Percentiles rank a stretch among this genome's conserved stretches.
Conservation (phyloP, 768 basidiomycete species). For the Auriscalpium vulgare region DNA sequence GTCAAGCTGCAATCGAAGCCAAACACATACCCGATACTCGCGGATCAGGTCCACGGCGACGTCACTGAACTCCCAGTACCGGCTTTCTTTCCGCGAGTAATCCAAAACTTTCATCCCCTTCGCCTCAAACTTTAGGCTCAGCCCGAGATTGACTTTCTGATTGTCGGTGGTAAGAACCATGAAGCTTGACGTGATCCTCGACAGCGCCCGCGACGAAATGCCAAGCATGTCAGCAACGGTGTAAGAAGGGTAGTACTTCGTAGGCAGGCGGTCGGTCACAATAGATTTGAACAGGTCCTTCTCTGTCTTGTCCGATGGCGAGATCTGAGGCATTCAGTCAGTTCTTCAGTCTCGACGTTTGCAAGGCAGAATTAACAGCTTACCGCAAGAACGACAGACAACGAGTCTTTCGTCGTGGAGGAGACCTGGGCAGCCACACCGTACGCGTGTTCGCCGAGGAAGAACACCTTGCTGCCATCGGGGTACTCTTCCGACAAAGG, state of each 20-base stretch:
- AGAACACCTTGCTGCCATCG: conserved; percentile 85
- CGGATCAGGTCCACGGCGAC: conserved; percentile 73
- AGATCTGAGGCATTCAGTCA: conserved; percentile 48
- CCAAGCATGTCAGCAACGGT: conserved; percentile 65
- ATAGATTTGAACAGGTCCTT: conserved; percentile 69
- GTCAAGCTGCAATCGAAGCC: neutral
- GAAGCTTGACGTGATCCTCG: conserved; percentile 89
- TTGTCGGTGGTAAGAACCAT: conserved; percentile 75
- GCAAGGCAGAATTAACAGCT: conserved; percentile 9
- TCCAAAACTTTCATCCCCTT: conserved; percentile 90
- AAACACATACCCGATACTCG: conserved; percentile 63
- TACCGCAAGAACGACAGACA: conserved; percentile 88
- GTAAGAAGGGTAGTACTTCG: conserved; percentile 72
- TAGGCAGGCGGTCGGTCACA: conserved; percentile 41
- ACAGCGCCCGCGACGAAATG: conserved; percentile 71
- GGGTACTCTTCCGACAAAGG: conserved; percentile 87
- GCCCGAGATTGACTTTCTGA: conserved; percentile 81
- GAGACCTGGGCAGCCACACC: conserved; percentile 92
- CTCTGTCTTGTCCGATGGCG: conserved; percentile 76
- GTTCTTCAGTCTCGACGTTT: neutral
- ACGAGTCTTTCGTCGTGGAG: conserved; percentile 53
- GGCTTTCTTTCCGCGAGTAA: conserved; percentile 78
- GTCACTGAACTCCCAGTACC: conserved; percentile 90
- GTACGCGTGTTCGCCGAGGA: conserved; percentile 90
- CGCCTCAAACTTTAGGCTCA: conserved; percentile 93